Conservation (phyloP, 2,329 filamentous ascomycete genomes). For the Emergomyces pasteurianus region DNA sequence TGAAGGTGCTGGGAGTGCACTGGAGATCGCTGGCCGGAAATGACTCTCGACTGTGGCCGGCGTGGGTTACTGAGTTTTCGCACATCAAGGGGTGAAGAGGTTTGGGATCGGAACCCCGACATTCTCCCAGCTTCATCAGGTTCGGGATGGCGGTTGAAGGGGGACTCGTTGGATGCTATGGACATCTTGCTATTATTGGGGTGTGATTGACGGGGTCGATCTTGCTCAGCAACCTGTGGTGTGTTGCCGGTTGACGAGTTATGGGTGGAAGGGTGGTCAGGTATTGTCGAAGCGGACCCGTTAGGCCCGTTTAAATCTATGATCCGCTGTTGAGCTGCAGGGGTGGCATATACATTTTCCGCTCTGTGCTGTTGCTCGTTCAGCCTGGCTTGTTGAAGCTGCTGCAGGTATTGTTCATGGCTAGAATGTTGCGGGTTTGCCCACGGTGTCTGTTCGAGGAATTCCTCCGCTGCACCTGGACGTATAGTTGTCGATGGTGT, state of each 20-base stretch:
- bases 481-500: slow-evolving; percentile 24
- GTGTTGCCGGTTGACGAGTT: slow-evolving; percentile 34
- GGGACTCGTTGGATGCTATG: slow-evolving; percentile 14
- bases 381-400: slow-evolving; percentile 20
- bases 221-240: slow-evolving; percentile 29
- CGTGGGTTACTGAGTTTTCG: slow-evolving; percentile 24
- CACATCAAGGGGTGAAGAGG: slow-evolving; percentile 28
- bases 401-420: slow-evolving; percentile 41
- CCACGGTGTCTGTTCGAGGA: slow-evolving; percentile 83
- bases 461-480: slow-evolving; percentile 64
- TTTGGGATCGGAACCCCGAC: slow-evolving; percentile 26
- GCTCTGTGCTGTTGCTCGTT: slow-evolving; percentile 24
- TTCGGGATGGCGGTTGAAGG: slow-evolving; percentile 17
- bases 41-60: slow-evolving; percentile 17
- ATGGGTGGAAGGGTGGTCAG: slow-evolving; percentile 30
- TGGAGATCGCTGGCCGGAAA: slow-evolving; percentile 16
- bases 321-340: slow-evolving; percentile 33
- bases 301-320: slow-evolving; percentile 32
- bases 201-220: slow-evolving; percentile 10
- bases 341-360: slow-evolving; percentile 28
- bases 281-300: slow-evolving; percentile 37
- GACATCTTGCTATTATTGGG: slow-evolving; percentile 6
- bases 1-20: not conserved
- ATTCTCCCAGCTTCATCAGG: slow-evolving; percentile 22
- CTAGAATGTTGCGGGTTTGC: slow-evolving; percentile 75